Percentiles rank a stretch among this genome's conserved stretches.
These are phyloP conservation scores for Stevia rebaudiana DNA, from an alignment of 140 eudicot species.

Conservation along the genomic window DNA sequence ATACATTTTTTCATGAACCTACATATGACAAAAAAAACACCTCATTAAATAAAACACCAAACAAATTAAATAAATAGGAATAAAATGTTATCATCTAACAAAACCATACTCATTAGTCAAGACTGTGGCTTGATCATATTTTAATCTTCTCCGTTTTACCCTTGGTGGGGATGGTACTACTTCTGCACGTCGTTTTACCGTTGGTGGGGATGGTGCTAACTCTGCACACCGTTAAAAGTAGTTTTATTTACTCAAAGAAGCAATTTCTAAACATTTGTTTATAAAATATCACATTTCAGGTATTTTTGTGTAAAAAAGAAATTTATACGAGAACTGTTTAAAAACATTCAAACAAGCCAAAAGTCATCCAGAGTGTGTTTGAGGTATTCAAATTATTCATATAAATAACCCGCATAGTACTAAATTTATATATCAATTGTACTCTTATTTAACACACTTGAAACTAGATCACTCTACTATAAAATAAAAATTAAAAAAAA, in stretches of 20 bases:
- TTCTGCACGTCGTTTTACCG: slow-evolving; percentile 9
- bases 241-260: neutral
- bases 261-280: neutral
- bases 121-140: slow-evolving; percentile 50
- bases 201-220: slow-evolving; percentile 34
- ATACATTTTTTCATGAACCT: slow-evolving; percentile 54
- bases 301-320: neutral
- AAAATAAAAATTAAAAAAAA: no score
- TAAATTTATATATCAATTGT: neutral
- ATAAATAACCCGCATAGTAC: neutral
- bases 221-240: slow-evolving; percentile 35
- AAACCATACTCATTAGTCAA: slow-evolving; percentile 55
- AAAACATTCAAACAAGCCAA: neutral
- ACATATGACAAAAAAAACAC: slow-evolving; percentile 12
- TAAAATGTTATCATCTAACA: neutral
- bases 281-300: neutral
- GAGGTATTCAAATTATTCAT: neutral
- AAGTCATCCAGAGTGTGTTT: neutral
- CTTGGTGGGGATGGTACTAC: slow-evolving; percentile 46
- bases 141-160: slow-evolving; percentile 48
- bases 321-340: neutral
- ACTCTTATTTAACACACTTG: neutral
- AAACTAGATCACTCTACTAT: no score
- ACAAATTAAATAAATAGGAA: neutral
- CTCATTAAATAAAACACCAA: slow-evolving; percentile 5